Percentiles rank a stretch among this genome's conserved stretches.
phyloP scores from a whole-genome alignment of 257 asterid species.

The Solanum appendiculatum region DNA sequence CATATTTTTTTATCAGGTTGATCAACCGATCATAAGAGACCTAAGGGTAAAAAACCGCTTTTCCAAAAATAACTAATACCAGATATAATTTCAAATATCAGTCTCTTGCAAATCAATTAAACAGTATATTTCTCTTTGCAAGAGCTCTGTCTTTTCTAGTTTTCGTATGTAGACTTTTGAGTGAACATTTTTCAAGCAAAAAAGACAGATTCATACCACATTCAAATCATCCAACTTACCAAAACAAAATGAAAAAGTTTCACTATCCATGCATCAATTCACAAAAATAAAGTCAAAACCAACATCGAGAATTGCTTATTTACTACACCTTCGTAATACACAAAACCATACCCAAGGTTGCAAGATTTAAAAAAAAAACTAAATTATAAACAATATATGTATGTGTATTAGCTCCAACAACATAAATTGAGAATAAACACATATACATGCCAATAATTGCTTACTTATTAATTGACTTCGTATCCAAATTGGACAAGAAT shows the following conservation, averaged over 20 bases:
- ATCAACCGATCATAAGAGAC: background rate
- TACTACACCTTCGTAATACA: background rate
- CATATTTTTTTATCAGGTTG: background rate
- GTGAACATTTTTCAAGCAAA: background rate
- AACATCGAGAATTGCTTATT: background rate
- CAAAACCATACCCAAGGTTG: background rate
- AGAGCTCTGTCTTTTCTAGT: background rate
- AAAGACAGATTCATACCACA: background rate
- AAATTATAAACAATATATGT: background rate
- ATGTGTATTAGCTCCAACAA: background rate
- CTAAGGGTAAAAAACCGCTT: background rate
- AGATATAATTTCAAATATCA: background rate
- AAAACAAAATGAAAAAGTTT: background rate
- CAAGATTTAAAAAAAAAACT: background rate
- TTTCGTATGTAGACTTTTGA: background rate
- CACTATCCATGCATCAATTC: background rate
- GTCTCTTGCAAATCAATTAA: background rate
- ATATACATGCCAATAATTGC: background rate
- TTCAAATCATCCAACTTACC: background rate
- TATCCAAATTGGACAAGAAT: constrained; percentile 63
- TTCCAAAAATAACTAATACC: background rate
- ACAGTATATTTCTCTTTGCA: background rate
- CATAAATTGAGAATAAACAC: background rate
- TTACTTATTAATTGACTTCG: constrained; percentile 66
- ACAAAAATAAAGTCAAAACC: background rate